Evolutionary conservation across 768 basidiomycete species (phyloP), one percentile per base, ranked within the genome.

Genomic region (Strobilomyces confusus): DNA sequence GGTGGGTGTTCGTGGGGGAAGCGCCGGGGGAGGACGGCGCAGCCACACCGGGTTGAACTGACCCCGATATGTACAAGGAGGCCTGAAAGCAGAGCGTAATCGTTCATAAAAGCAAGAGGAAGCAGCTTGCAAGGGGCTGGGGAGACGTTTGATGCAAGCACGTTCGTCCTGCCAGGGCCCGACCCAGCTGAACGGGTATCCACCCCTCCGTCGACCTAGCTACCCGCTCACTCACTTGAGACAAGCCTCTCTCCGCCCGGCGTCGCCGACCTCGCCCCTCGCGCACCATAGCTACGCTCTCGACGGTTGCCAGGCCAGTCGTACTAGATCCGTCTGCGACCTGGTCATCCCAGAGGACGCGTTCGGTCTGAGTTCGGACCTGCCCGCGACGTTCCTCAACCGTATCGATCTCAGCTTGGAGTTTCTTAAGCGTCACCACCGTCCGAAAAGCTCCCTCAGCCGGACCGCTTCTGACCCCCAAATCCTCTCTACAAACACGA

Each of bases 391-490:
- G 20, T 58, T 62, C 56, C 69, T 69, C 49, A 58, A 54, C 15
- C 63, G 55, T 58, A 69, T 71, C 59, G 69, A 69, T 69, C 60
- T 68, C 61, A 66, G 64, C 58, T 49, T 61, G 44, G 75, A 78
- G 58, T 71, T 72, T 64, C 76, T 76, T 69, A 77, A 82, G 73
- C 83, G 84, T 73, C 84, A 84, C 74, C 84, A 84, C 75, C 78
- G 73, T 63, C 78, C 79, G 44, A 76, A 77, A 48, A 60, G 73
- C 19, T 68, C 73, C 49, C 73, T 68, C 60, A 57, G 71, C 43
- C 77, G 81, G 55, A 73, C 77, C 43, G 60, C 73, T 58, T 81
- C 84, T 52, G 63, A 61, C 81, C 59, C 79, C 72, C 61, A 79
- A 67, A 72, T 75, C 43, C 79, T 86, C 68, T 85, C 83, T 51